A percentile compares a stretch with the other conserved stretches of the same genome.
phyloP scores from a whole-genome alignment of 345 rosid species.

The Acer yangbiense region DNA sequence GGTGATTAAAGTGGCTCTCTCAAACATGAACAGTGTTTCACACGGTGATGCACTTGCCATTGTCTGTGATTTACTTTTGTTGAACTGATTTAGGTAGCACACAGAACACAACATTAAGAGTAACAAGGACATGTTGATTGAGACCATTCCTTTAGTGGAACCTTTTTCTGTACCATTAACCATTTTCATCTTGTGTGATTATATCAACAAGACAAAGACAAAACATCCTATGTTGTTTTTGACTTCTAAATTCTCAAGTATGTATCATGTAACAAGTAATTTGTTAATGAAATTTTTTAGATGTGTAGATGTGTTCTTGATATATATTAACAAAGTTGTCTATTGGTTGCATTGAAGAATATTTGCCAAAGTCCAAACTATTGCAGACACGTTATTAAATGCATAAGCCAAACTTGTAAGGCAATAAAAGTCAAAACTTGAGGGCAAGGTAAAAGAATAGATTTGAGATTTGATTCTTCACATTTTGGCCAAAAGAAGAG shows the following conservation, averaged over 20 bases:
- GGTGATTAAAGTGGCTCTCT: no score
- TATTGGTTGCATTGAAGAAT: not conserved
- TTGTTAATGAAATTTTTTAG: no score
- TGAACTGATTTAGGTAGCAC: not conserved
- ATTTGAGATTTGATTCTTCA: constrained; percentile 15
- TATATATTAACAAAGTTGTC: not conserved
- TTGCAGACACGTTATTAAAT: not conserved
- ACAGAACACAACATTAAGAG: not conserved
- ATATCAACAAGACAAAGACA: not conserved
- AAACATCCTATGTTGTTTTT: not conserved
- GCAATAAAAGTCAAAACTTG: not conserved
- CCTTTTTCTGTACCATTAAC: not conserved
- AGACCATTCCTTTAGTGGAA: constrained; percentile 24
- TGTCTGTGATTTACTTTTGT: no score
- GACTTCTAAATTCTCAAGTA: no score
- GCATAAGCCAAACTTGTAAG: not conserved
- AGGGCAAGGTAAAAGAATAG: not conserved
- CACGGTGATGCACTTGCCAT: no score
- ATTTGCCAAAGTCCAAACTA: not conserved
- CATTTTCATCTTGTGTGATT: not conserved
- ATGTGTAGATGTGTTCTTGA: no score
- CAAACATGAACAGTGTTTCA: no score
- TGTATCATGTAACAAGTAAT: no score
- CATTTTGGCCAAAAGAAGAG: constrained; percentile 4
- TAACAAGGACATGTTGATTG: constrained; percentile 27